A percentile compares a stretch with the other conserved stretches of the same genome.
Evolutionary conservation across 208 protist genomes (phyloP).

Genomic region (Trichomonas gallinae): DNA sequence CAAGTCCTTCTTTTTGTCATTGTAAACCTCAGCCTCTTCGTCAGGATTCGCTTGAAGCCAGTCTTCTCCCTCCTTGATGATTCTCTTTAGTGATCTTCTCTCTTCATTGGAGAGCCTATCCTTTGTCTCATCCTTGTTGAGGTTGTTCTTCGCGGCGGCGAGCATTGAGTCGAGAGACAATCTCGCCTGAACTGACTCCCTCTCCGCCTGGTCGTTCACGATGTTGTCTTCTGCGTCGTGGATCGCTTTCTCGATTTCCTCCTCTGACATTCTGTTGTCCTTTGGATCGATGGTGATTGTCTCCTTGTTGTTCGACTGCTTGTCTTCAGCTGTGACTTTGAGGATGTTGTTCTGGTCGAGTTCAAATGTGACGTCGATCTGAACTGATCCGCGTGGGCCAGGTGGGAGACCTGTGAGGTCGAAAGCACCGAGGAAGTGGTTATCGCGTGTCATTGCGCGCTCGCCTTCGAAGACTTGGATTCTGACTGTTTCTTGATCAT

Average conservation of each 20-base stretch:
- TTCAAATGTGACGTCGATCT: constrained; percentile 53
- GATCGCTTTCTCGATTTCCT: constrained; percentile 81
- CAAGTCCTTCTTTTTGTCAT: background rate
- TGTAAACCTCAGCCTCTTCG: background rate
- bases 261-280: constrained; percentile 65
- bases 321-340: no score
- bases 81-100: background rate
- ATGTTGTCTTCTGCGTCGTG: constrained; percentile 66
- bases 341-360: no score
- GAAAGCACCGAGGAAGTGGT: constrained; percentile 94
- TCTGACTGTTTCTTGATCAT: constrained; percentile 66
- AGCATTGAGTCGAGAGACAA: background rate
- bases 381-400: constrained; percentile 78
- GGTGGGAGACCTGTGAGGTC: no score
- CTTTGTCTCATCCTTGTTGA: background rate
- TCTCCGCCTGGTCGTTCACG: constrained; percentile 45
- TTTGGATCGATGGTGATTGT: constrained; percentile 95
- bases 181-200: background rate
- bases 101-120: background rate
- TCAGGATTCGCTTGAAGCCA: background rate
- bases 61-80: background rate
- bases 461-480: constrained; percentile 92
- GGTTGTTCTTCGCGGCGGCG: background rate
- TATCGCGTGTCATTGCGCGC: no score
- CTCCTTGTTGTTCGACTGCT: constrained; percentile 73